phyloP scores from a whole-genome alignment of 2,329 filamentous ascomycete genomes.

The Talaromyces rugulosus region DNA sequence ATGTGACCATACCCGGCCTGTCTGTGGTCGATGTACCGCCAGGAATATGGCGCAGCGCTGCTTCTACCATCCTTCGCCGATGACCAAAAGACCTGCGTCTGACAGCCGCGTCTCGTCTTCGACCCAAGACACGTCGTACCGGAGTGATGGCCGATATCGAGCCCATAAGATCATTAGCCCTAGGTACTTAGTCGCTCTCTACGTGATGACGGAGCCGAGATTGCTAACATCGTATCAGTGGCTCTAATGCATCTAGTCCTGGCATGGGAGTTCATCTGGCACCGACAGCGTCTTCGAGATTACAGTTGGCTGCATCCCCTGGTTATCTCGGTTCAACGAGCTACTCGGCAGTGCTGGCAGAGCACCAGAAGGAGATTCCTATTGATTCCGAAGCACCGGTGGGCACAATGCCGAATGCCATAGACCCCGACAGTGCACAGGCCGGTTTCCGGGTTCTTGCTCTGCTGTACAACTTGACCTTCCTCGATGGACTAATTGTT shows the following conservation, averaged over 20 bases:
- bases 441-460: slow-evolving; percentile 27
- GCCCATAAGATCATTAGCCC: slow-evolving; percentile 6
- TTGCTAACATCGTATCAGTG: neutral
- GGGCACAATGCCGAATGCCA: slow-evolving; percentile 12
- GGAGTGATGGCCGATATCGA: slow-evolving; percentile 10
- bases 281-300: neutral
- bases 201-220: neutral
- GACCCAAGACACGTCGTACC: slow-evolving; percentile 16
- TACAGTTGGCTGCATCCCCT: slow-evolving; percentile 23
- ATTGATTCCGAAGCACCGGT: slow-evolving; percentile 23
- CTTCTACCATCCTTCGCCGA: slow-evolving; percentile 36
- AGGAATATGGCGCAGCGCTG: slow-evolving; percentile 28
- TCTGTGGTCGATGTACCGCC: slow-evolving; percentile 18
- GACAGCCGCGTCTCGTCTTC: slow-evolving; percentile 6
- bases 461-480: slow-evolving; percentile 24
- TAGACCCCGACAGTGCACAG: slow-evolving; percentile 26
- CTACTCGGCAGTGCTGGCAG: slow-evolving; percentile 30
- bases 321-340: slow-evolving; percentile 34
- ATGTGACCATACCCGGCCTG: slow-evolving; percentile 32
- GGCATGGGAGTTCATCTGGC: slow-evolving; percentile 4
- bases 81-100: slow-evolving; percentile 25
- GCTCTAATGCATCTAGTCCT: slow-evolving; percentile 5
- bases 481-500: slow-evolving; percentile 24
- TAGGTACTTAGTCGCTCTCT: neutral
- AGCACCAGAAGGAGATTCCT: slow-evolving; percentile 30